A percentile compares a stretch with the other conserved stretches of the same genome.
Conservation (phyloP, 179 eudicot genomes). For the Gypsophila paniculata region DNA sequence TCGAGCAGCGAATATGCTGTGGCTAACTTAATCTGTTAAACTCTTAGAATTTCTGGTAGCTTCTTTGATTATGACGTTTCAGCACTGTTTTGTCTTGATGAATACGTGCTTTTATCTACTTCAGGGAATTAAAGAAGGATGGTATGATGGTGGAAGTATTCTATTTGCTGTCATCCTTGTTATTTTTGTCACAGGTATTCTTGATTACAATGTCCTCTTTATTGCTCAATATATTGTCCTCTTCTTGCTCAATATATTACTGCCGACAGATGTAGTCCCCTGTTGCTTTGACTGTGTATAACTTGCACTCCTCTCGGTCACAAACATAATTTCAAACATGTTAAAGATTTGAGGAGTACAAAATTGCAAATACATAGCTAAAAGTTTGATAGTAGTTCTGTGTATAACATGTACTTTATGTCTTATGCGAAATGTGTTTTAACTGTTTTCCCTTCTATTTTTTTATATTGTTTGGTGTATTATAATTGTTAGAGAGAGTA, state of each 20-base stretch:
- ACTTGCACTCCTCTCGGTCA: not conserved
- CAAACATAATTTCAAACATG: too few species aligned
- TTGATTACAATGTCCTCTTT: not conserved
- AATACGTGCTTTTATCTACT: conserved; percentile 1
- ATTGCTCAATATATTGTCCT: not conserved
- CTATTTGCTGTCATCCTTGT: conserved; percentile 87
- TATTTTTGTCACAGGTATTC: conserved; percentile 74
- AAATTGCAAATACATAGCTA: too few species aligned
- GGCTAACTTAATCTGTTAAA: not conserved
- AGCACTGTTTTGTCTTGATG: not conserved
- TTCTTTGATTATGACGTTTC: not conserved
- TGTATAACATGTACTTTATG: too few species aligned
- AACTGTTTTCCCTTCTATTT: not conserved
- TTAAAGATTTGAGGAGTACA: too few species aligned
- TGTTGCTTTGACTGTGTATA: not conserved
- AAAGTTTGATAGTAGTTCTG: too few species aligned
- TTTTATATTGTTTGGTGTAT: not conserved
- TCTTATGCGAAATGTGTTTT: too few species aligned
- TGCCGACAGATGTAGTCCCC: not conserved
- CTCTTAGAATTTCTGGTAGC: not conserved
- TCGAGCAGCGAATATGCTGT: too few species aligned
- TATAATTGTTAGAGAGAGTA: too few species aligned
- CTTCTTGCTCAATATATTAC: not conserved
- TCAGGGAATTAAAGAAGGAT: conserved; percentile 89
- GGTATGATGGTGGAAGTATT: conserved; percentile 99